phyloP scores from a whole-genome alignment of 805 yeast species.

The Starmerella scarabaei region DNA sequence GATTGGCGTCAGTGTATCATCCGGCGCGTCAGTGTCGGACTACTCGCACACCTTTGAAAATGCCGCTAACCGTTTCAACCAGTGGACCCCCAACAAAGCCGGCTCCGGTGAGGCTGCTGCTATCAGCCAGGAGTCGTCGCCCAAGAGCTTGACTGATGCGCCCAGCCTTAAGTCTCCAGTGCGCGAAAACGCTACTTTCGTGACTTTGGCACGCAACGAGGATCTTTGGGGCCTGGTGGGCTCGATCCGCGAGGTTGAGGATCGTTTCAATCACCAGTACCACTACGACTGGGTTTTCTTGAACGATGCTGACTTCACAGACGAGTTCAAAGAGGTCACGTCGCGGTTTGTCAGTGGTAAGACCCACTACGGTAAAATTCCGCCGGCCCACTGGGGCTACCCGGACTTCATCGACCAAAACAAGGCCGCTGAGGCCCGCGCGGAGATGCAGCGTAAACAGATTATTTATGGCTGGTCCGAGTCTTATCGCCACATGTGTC shows the following conservation, averaged over 20 bases:
- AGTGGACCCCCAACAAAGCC: background rate
- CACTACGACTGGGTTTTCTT: slow-evolving; percentile 89
- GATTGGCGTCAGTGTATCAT: slow-evolving; percentile 13
- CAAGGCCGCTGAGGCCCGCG: slow-evolving; percentile 52
- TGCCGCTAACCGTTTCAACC: background rate
- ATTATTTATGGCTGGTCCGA: slow-evolving; percentile 65
- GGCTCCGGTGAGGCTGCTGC: slow-evolving; percentile 1
- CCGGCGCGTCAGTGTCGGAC: slow-evolving; percentile 10
- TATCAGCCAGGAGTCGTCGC: slow-evolving; percentile 2
- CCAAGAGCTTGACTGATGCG: slow-evolving; percentile 2
- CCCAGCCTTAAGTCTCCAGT: slow-evolving; percentile 3
- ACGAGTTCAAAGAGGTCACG: slow-evolving; percentile 51
- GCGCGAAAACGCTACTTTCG: slow-evolving; percentile 34
- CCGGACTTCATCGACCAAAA: slow-evolving; percentile 69
- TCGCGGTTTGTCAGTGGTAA: slow-evolving; percentile 47
- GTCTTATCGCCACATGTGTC: slow-evolving; percentile 80
- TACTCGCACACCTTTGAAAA: background rate
- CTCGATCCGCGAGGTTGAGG: slow-evolving; percentile 61
- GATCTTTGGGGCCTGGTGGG: slow-evolving; percentile 47
- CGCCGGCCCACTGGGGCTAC: slow-evolving; percentile 72
- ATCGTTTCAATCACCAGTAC: slow-evolving; percentile 60
- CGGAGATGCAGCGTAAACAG: slow-evolving; percentile 38
- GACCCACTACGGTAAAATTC: slow-evolving; percentile 59
- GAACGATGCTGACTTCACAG: slow-evolving; percentile 64
- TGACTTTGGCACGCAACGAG: slow-evolving; percentile 52